Conservation (phyloP, 1,284 basidiomycete genomes). For the Sporisorium graminicola region DNA sequence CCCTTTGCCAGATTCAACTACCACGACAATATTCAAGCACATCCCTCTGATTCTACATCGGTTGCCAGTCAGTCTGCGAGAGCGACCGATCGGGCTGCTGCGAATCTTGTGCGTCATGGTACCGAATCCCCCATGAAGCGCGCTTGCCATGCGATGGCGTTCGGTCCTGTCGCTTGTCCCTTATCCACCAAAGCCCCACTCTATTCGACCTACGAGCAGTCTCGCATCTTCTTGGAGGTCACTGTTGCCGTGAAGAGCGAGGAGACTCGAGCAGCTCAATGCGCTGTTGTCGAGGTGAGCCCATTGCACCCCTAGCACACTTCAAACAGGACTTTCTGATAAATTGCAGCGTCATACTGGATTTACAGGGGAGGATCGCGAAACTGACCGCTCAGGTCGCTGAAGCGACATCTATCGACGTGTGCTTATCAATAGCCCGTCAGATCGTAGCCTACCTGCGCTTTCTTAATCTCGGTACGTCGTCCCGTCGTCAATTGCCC, state of each 20-base stretch:
- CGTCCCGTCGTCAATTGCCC: background rate
- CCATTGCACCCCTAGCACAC: too few relatives aligned
- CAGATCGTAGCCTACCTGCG: conserved; percentile 26
- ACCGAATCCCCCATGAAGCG: background rate
- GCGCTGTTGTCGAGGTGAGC: conserved; percentile 20
- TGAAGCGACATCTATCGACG: conserved; percentile 8
- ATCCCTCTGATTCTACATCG: background rate
- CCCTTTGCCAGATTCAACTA: conserved; percentile 8
- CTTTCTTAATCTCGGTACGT: conserved; percentile 31
- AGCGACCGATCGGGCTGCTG: background rate
- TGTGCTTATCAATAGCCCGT: conserved; percentile 11
- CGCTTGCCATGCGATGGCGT: background rate
- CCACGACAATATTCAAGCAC: conserved; percentile 1
- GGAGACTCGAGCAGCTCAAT: background rate
- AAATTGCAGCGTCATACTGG: background rate
- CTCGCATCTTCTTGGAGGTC: conserved; percentile 12
- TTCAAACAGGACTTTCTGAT: background rate
- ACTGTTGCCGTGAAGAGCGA: conserved; percentile 15
- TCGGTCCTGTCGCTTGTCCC: background rate
- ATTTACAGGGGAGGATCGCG: conserved; percentile 1
- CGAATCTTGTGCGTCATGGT: background rate
- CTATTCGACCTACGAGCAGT: conserved; percentile 11
- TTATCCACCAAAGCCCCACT: background rate
- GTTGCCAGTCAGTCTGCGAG: background rate
- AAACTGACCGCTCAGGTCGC: conserved; percentile 6